Base-by-base conservation (phyloP, 768 basidiomycete genomes). In the Lentinula sp. region DNA sequence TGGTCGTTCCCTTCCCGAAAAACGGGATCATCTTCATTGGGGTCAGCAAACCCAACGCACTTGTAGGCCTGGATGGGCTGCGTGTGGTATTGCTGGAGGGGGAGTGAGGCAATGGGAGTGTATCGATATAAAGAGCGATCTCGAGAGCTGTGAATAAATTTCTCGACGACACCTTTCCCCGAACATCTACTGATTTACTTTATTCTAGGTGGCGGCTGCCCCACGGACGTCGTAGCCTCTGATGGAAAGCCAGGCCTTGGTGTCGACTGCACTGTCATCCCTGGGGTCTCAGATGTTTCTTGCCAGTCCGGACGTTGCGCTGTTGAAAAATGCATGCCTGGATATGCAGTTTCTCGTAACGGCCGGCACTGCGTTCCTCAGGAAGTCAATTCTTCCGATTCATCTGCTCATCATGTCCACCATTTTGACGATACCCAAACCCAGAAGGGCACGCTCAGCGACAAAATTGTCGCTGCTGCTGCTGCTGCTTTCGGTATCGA, bases 121-220 rank as follows among this genome's bases (percentile, higher is more conserved):
- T 61, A 58, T 77, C 57, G 62, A 77, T 57, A 71, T 70, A 12
- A 63, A 42, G 41, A 60, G 54, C 41, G 74, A 76, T 59, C 67
- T 77, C 15, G 76, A 75, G 63, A 74, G 73, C 65, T 77, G 76
- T 77, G 52, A 61, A 74, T 73, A 2, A 43, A 36, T 39, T 61
- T 54, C 12, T 39, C n/a, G 0, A 18, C 6, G 6, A 32, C 5
- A 13, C 16, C 16, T 12, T 46, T 4, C 28, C 52, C 6, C 52
- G 8, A 49, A 15, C 33, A 54, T 32, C 10, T 16, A 39, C n/a
- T 16, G 37, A 33, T 7, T 32, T 35, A 39, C 2, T 32, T 20
- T n/a, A 16, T 33, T 42, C 3, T 61, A 76, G 74, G 76, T 63
- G 76, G 76, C 18, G 76, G 76, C 7, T 76, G 76, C 64, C 63